Evolutionary conservation across 169 alveolate genomes (phyloP).

Genomic region (Babesia caballi): DNA sequence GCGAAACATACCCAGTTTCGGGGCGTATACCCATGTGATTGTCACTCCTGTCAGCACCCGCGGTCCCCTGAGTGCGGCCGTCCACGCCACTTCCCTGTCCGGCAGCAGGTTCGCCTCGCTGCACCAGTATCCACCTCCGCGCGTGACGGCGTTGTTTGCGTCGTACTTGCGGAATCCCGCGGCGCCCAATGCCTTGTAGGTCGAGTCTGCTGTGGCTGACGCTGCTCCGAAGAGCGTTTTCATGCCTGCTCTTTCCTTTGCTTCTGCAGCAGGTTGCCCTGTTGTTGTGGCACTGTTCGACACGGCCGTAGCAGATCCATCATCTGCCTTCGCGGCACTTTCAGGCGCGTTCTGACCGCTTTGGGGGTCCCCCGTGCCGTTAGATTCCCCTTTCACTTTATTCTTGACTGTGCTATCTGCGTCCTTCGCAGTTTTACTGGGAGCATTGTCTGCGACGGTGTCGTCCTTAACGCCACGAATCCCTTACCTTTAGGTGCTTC

Average conservation of each 20-base stretch:
- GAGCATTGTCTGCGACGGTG: background rate
- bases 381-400: background rate
- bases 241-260: background rate
- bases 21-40: conserved; percentile 56
- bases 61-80: conserved; percentile 65
- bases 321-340: background rate
- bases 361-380: background rate
- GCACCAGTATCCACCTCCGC: conserved; percentile 79
- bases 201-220: conserved; percentile 58
- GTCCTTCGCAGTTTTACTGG: background rate
- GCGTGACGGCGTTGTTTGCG: conserved; percentile 74
- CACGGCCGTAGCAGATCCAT: too few relatives aligned
- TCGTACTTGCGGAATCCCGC: conserved; percentile 74
- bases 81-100: conserved; percentile 66
- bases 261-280: conserved; percentile 1
- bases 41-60: conserved; percentile 58
- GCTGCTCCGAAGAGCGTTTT: conserved; percentile 48
- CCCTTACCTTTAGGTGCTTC: conserved; percentile 56
- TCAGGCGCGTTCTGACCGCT: too few relatives aligned
- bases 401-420: background rate
- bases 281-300: background rate
- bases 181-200: conserved; percentile 61
- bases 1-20: conserved; percentile 25
- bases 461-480: background rate
- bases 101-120: conserved; percentile 70